Base-by-base conservation (phyloP, 2,329 filamentous ascomycete genomes). In the Epichloe coenophiala region DNA sequence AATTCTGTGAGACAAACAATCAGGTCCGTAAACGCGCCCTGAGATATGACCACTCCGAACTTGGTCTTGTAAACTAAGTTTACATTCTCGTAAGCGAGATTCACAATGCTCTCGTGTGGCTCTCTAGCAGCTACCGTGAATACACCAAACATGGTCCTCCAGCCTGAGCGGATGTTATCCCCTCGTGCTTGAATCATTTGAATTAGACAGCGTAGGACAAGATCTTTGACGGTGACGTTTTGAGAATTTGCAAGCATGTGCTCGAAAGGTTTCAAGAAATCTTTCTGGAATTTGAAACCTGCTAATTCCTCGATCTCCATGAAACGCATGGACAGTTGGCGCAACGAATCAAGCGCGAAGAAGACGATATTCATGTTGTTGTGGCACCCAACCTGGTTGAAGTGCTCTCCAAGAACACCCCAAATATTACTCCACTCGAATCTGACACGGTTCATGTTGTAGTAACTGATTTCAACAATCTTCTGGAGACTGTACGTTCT, bases 271-370 rank as follows among this genome's bases (percentile, higher is more conserved):
- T 96, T 97, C 49, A 98, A 71, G 65, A 99, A 98, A 64, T 99
- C 91, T 65, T 99, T 99, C 61, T 99, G 93, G 63, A 99, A 99
- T 67, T 97, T 97, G 78, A 99, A 99, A 61, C 94, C 93, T 1
- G 93, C 88, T 58, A 99, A 69, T 66, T 99, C 93, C 64, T 95
- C 93, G 54, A 97, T 89, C 67, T 98, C 93, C 86, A 98, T 87
- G 64, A 98, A 99, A 17, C 90, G 85, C 90, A 98, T 97, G 1
- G 91, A 96, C 40, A 99, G 72, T 65, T 99, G 93, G 40, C 94
- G 81, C 42, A 99, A 70, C 3, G 91, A 96, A 69, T 99, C 94
- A 31, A 99, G 76, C 3, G 93, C 93, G 62, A 98, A 98, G 70
- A 94, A 97, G 11, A 98, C 94, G 48, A 98, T 93, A 5, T 88